Base-by-base conservation (phyloP, 129 eudicot genomes). In the Flaveria brownii region DNA sequence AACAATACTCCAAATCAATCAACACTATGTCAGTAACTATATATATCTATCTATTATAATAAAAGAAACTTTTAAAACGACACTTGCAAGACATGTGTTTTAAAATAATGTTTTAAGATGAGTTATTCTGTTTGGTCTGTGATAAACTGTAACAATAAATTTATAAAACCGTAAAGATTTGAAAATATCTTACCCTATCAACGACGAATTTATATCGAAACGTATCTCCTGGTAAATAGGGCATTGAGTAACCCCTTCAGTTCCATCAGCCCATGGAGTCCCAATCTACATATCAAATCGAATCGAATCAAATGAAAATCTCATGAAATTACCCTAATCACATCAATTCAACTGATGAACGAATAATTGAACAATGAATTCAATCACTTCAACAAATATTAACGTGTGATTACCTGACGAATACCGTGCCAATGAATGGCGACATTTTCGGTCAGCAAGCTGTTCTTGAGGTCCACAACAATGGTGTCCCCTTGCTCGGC, bases 191-290 rank as follows among this genome's bases (percentile, higher is more conserved):
- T 81, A 93, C 98, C 72, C 93, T 91, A 61, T 93, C 98, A 11
- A 93, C 98, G 2, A 88, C 88, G 81, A 93, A 93, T 61, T 64
- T 71, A 72, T 93, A 93, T 11, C 87, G 78, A 74, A 93, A 93
- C 2, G 91, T 93, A 47, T 93, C 97, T 47, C 96, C 98, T 0
- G 98, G 93, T 49, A 77, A 28, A 91, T 85, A 13, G 98, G 97
- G 67, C 98, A 90, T 36, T 93, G 98, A 0, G 91, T 85, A 66
- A 66, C 71, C 7, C 74, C 33, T 70, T 49, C 22, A 23, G 74
- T 70, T 49, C 74, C 61, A 70, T 70, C 74, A 6, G 61, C 74
- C 45, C 43, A 26, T 49, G 61, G 74, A 23, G 57, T 49, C 1
- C 45, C 26, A 49, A 49, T 23, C 74, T 70, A 15, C 74, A 28